Conservation (phyloP, 169 alveolate genomes). For the Ichthyophthirius multifiliis region DNA sequence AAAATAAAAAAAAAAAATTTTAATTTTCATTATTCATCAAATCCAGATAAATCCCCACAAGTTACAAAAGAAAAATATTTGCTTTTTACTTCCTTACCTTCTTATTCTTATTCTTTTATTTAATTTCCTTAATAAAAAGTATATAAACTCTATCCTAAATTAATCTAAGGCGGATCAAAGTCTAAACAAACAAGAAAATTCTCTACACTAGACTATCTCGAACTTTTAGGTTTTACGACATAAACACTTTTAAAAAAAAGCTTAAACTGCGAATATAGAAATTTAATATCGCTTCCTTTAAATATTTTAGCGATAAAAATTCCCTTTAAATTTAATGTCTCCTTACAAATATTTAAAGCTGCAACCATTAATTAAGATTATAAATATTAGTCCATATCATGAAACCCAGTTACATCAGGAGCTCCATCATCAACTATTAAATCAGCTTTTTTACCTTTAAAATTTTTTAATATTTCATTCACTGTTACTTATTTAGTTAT, state of each 20-base stretch:
- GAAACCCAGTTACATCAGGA: conserved; percentile 98
- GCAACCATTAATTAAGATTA: conserved; percentile 94
- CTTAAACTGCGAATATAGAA: conserved; percentile 56
- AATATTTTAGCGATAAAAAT: conserved; percentile 95
- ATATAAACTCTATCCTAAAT: conserved; percentile 9
- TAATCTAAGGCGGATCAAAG: not conserved
- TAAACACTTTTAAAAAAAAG: conserved; percentile 45
- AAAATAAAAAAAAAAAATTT: no score
- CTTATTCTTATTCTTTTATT: not conserved
- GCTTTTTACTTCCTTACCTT: conserved; percentile 14
- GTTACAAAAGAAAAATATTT: conserved; percentile 33
- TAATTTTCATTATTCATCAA: conserved; percentile 19
- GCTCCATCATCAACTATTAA: conserved; percentile 98
- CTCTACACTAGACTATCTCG: conserved; percentile 65
- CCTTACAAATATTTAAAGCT: conserved; percentile 89
- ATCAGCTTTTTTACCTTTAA: conserved; percentile 84
- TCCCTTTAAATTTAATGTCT: conserved; percentile 92
- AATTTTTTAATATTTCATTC: conserved; percentile 61
- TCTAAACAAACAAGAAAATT: conserved; percentile 42
- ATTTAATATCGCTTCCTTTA: conserved; percentile 91
- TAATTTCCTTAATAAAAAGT: conserved; percentile 26
- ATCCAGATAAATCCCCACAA: conserved; percentile 41
- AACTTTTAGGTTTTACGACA: conserved; percentile 63
- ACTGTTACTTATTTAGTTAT: conserved; percentile 93
- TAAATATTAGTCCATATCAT: conserved; percentile 91